A percentile compares a stretch with the other conserved stretches of the same genome.
Conservation (phyloP, 2,329 filamentous ascomycete genomes). For the Diplodia mutila region DNA sequence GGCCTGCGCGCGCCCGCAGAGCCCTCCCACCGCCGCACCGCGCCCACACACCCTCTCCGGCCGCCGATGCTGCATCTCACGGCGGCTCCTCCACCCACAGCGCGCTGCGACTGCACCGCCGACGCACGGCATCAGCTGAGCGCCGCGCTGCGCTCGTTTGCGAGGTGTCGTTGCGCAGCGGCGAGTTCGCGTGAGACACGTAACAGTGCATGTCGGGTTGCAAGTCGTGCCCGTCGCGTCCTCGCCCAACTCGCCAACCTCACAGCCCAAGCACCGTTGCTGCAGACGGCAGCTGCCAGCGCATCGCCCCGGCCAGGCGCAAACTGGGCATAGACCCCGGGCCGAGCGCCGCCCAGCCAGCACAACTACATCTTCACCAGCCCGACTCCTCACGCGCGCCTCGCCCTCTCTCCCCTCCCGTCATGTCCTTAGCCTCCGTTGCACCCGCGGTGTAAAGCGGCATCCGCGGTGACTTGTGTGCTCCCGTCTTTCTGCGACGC, state of each 20-base stretch:
- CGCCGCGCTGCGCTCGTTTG: neutral
- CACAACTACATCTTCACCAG: constrained; percentile 8
- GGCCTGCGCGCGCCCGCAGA: neutral
- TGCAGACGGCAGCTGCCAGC: constrained; percentile 44
- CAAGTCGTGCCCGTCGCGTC: constrained; percentile 42
- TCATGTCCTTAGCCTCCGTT: neutral
- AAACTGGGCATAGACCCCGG: neutral
- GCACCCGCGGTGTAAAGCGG: constrained; percentile 6
- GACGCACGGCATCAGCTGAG: constrained; percentile 10
- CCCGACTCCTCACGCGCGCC: constrained; percentile 9
- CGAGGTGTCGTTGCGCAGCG: neutral
- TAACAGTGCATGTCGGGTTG: constrained; percentile 29
- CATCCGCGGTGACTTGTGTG: neutral
- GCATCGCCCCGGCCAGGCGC: constrained; percentile 35
- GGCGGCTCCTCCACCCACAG: constrained; percentile 10
- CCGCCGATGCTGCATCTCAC: neutral
- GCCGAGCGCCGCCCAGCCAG: constrained; percentile 23
- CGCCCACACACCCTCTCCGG: constrained; percentile 4
- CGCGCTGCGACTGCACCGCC: neutral
- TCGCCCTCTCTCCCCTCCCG: neutral
- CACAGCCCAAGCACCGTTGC: constrained; percentile 41
- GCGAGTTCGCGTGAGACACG: constrained; percentile 24
- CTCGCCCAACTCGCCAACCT: constrained; percentile 45
- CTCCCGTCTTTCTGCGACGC: neutral
- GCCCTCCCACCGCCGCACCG: neutral